A percentile compares a stretch with the other conserved stretches of the same genome.
phyloP scores from a whole-genome alignment of 208 protist species.

The Angomonas ambiguus region DNA sequence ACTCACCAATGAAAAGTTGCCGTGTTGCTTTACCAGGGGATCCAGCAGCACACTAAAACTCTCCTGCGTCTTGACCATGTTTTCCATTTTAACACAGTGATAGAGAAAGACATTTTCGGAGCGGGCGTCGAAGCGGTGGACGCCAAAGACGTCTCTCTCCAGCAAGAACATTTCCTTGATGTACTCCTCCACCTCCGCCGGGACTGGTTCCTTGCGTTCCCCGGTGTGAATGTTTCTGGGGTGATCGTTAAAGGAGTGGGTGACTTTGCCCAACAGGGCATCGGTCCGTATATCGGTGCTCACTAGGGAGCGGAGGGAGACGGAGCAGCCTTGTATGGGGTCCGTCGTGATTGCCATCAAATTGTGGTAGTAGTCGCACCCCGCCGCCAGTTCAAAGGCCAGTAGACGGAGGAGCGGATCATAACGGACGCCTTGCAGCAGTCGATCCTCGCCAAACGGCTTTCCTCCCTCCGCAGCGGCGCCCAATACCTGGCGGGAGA shows the following conservation, averaged over 20 bases:
- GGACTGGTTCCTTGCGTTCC: slow-evolving; percentile 19
- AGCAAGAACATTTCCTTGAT: slow-evolving; percentile 76
- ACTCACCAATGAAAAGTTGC: slow-evolving; percentile 51
- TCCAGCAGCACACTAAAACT: slow-evolving; percentile 44
- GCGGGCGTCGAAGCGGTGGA: slow-evolving; percentile 72
- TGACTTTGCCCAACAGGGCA: slow-evolving; percentile 34
- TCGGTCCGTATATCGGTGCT: slow-evolving; percentile 68
- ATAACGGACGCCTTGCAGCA: slow-evolving; percentile 27
- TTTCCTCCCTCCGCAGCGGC: slow-evolving; percentile 15
- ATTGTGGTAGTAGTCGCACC: slow-evolving; percentile 57
- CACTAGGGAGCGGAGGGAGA: slow-evolving; percentile 60
- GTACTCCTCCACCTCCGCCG: slow-evolving; percentile 35
- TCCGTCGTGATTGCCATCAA: slow-evolving; percentile 48
- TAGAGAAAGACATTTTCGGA: slow-evolving; percentile 64
- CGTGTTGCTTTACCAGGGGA: slow-evolving; percentile 40
- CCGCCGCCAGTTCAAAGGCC: slow-evolving; percentile 68
- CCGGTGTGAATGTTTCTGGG: slow-evolving; percentile 46
- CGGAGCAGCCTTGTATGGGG: slow-evolving; percentile 37
- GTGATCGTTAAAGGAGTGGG: slow-evolving; percentile 44
- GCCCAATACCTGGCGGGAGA: slow-evolving; percentile 48
- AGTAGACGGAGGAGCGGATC: slow-evolving; percentile 64
- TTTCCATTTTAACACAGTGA: slow-evolving; percentile 56
- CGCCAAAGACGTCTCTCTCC: slow-evolving; percentile 78
- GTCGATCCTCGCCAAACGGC: slow-evolving; percentile 22
- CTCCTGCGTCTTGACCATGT: slow-evolving; percentile 57